These are phyloP conservation scores for Aspergillus ustus DNA, from an alignment of 2,329 filamentous ascomycete species.

Conservation along the genomic window DNA sequence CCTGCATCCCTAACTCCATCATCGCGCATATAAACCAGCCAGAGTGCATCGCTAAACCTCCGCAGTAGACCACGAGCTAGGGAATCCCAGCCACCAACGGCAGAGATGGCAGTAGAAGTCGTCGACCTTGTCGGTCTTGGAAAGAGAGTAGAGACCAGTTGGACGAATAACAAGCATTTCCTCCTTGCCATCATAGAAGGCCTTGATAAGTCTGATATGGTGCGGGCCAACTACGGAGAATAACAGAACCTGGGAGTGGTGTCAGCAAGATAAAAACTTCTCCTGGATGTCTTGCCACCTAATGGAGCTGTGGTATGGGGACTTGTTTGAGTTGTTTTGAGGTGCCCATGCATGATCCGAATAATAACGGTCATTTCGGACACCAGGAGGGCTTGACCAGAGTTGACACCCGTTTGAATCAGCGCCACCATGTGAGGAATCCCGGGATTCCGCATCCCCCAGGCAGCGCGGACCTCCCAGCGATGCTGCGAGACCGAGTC, in stretches of 20 bases:
- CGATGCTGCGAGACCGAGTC: neutral
- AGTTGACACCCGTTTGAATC: neutral
- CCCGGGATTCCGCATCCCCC: neutral
- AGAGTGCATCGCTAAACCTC: too few relatives aligned
- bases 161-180: neutral
- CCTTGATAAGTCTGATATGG: neutral
- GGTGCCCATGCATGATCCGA: neutral
- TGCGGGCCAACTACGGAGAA: neutral
- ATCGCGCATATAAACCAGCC: too few relatives aligned
- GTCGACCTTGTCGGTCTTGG: too few relatives aligned
- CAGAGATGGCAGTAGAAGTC: too few relatives aligned
- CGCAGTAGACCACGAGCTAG: neutral
- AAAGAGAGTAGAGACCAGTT: too few relatives aligned
- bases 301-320: neutral
- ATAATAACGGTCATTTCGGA: neutral
- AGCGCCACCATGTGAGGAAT: neutral
- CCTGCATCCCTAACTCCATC: too few relatives aligned
- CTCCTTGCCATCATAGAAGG: neutral
- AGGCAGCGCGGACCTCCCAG: neutral
- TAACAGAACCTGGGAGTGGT: neutral
- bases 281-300: neutral
- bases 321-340: neutral
- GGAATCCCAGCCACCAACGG: neutral
- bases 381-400: neutral
- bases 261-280: too few relatives aligned